Base-by-base conservation (phyloP, 1,139 yeast species). In the Hyphopichia wangnamkhiaoensis region DNA sequence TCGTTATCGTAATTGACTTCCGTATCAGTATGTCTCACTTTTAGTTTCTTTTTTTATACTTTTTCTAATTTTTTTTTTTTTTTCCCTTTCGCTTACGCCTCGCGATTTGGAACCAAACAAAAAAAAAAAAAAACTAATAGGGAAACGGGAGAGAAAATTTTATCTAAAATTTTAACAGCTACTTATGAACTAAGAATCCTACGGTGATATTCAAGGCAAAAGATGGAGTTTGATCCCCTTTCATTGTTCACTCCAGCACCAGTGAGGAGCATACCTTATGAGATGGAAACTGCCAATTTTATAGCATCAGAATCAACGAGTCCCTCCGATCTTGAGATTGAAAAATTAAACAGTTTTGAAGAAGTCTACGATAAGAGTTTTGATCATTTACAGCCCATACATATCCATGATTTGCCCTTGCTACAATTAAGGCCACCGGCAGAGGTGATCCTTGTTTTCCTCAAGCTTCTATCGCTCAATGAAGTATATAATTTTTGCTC, bases 341-440 rank as follows among this genome's bases (percentile, higher is more conserved):
- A 26, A 26, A 26, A 13, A 26, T 10, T 7, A 7, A 25, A 10
- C 20, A 25, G 24, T 17, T 21, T 25, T 30, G 41, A 37, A 21
- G 26, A 21, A n/a, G 38, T 26, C 10, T 46, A 51, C 7, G 50
- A 44, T 4, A 58, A 50, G 3, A 61, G 49, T 12, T 67, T 58
- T 9, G 56, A 52, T 15, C 59, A 54, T 31, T 48, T 58, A 8
- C 52, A 50, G 5, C 76, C 77, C 0, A 49, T 83, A 14, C 88
- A 84, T 50, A 59, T 72, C 0, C 68, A 87, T 8, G 96, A 89
- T 55, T 64, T 89, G 8, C 96, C 96, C 0, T 51, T 60, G 6
- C 48, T 80, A 10, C 59, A 61, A 6, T 52, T 54, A 6, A 50
- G 63, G 26, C 89, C 95, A 0, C 74, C 86, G 0, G 61, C 60